phyloP scores from a whole-genome alignment of 495 filamentous ascomycete species.

The Staphylotrichum longicolle region DNA sequence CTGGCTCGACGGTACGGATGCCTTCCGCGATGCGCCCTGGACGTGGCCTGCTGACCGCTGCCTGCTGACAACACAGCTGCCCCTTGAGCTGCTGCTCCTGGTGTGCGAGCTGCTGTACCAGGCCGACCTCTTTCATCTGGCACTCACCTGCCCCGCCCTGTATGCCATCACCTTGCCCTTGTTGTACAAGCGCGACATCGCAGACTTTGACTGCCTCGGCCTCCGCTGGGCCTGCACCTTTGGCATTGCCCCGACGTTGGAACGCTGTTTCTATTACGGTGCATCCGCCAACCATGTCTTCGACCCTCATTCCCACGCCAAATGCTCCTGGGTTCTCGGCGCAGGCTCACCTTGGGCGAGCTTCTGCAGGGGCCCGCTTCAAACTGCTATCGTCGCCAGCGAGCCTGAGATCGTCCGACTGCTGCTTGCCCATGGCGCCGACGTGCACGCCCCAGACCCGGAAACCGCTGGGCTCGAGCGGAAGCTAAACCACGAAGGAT shows the following conservation, averaged over 20 bases:
- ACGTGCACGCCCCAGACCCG: slow-evolving; percentile 12
- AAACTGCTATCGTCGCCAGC: slow-evolving; percentile 16
- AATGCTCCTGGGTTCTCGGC: slow-evolving; percentile 19
- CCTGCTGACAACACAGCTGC: slow-evolving; percentile 17
- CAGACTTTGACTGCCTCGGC: slow-evolving; percentile 22
- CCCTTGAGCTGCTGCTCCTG: slow-evolving; percentile 18
- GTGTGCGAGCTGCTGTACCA: slow-evolving; percentile 20
- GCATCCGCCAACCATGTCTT: slow-evolving; percentile 16
- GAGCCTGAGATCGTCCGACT: slow-evolving; percentile 15
- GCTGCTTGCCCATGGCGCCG: slow-evolving; percentile 13
- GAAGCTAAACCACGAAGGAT: no score
- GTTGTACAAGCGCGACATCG: slow-evolving; percentile 22
- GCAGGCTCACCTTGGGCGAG: no score
- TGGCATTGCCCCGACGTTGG: slow-evolving; percentile 15
- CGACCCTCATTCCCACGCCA: not conserved
- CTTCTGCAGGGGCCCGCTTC: slow-evolving; percentile 13
- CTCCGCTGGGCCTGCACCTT: slow-evolving; percentile 26
- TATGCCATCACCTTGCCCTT: not conserved
- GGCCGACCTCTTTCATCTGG: slow-evolving; percentile 23
- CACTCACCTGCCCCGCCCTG: slow-evolving; percentile 18
- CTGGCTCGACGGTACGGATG: not conserved
- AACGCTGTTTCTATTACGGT: slow-evolving; percentile 19
- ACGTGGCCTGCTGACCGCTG: slow-evolving; percentile 15
- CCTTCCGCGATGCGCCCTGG: slow-evolving; percentile 6
- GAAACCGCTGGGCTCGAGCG: no score